phyloP scores from a whole-genome alignment of 495 filamentous ascomycete species.

The Penicillium salamii region DNA sequence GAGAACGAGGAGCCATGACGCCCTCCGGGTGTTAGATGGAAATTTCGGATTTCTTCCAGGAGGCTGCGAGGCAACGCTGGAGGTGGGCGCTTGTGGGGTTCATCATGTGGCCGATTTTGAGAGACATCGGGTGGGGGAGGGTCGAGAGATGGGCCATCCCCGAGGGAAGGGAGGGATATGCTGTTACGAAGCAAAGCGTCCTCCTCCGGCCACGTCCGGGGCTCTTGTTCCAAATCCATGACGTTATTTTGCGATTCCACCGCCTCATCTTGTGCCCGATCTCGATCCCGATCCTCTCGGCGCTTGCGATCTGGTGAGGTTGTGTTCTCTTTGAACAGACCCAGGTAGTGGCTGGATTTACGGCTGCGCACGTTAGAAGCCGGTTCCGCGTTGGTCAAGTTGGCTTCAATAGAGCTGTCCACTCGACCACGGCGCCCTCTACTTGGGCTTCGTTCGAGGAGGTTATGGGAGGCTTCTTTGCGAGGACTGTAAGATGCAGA shows the following conservation, averaged over 20 bases:
- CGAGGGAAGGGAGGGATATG: constrained; percentile 32
- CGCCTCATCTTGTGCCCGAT: constrained; percentile 26
- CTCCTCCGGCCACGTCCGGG: constrained; percentile 11
- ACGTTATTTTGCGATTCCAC: constrained; percentile 9
- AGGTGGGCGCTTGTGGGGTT: constrained; percentile 24
- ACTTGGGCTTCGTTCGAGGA: constrained; percentile 40
- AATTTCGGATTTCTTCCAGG: constrained; percentile 62
- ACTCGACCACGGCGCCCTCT: constrained; percentile 51
- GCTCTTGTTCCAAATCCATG: constrained; percentile 15
- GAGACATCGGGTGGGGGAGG: constrained; percentile 5
- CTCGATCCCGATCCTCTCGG: constrained; percentile 35
- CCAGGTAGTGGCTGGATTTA: constrained; percentile 88
- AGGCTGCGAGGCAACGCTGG: constrained; percentile 46
- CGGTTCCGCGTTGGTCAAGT: constrained; percentile 69
- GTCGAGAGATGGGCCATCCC: constrained; percentile 25
- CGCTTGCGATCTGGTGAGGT: constrained; percentile 48
- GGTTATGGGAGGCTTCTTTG: constrained; percentile 14
- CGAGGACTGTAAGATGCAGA: constrained; percentile 17
- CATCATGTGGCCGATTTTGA: constrained; percentile 18
- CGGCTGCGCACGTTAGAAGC: constrained; percentile 76
- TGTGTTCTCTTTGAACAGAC: constrained; percentile 90
- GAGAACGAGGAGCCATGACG: constrained; percentile 52
- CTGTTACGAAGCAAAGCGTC: constrained; percentile 26
- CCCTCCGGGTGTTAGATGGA: constrained; percentile 55
- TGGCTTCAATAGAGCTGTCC: constrained; percentile 82